A percentile compares a stretch with the other conserved stretches of the same genome.
phyloP scores from a whole-genome alignment of 2,329 filamentous ascomycete genomes.

The Davidsoniella neocaledoniae region DNA sequence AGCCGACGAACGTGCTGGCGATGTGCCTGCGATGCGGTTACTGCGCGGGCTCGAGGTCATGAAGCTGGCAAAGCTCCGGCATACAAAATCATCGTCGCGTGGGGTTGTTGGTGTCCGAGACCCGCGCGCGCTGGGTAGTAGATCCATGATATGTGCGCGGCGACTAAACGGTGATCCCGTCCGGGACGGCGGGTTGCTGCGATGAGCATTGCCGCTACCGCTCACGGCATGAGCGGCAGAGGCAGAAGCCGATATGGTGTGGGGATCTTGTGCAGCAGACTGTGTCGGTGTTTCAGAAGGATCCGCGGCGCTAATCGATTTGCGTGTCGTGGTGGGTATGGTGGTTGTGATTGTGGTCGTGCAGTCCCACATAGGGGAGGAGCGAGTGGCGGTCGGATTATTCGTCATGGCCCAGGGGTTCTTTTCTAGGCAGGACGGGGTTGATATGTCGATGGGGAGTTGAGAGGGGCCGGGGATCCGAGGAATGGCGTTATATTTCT shows the following conservation, averaged over 20 bases:
- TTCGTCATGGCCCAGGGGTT: slow-evolving; percentile 10
- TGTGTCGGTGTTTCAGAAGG: neutral
- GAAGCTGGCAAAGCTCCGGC: slow-evolving; percentile 12
- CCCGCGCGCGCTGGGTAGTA: slow-evolving; percentile 5
- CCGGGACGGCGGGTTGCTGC: neutral
- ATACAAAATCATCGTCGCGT: slow-evolving; percentile 7
- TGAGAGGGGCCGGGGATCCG: slow-evolving; percentile 11
- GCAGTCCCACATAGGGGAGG: neutral
- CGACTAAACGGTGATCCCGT: neutral
- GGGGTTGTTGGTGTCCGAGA: slow-evolving; percentile 1
- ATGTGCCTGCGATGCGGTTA: neutral
- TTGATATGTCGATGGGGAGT: slow-evolving; percentile 7
- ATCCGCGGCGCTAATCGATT: neutral
- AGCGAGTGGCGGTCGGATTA: neutral
- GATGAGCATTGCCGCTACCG: neutral
- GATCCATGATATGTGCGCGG: slow-evolving; percentile 9
- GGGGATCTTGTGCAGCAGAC: neutral
- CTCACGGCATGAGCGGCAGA: neutral
- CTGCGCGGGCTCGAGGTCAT: slow-evolving; percentile 4
- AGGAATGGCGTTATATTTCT: slow-evolving; percentile 2
- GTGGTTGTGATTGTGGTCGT: neutral
- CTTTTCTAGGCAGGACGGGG: slow-evolving; percentile 5
- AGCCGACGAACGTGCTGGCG: neutral
- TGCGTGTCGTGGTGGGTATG: neutral
- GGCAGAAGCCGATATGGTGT: neutral